phyloP scores from a whole-genome alignment of 139 green algal genomes.

The Closterium sp. region DNA sequence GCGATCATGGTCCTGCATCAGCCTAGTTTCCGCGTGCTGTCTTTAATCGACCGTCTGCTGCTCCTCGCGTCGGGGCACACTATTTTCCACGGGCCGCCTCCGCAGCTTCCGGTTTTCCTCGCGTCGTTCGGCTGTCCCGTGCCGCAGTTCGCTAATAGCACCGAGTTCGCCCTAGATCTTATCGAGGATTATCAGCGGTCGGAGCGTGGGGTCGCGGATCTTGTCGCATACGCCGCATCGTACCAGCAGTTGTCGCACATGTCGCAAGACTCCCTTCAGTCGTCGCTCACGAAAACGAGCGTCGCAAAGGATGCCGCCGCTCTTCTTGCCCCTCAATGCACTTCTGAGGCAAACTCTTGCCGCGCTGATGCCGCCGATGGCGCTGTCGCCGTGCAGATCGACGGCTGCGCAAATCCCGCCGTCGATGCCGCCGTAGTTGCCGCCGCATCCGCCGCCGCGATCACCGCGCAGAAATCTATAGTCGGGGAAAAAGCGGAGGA shows the following conservation, averaged over 20 bases:
- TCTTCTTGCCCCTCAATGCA: neutral
- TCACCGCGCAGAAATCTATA: neutral
- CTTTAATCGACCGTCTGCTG: conserved; percentile 36
- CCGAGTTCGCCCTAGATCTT: conserved; percentile 50
- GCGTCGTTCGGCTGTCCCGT: conserved; percentile 33
- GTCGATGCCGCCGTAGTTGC: neutral
- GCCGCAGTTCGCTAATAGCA: conserved; percentile 34
- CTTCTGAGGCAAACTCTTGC: neutral
- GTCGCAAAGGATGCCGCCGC: neutral
- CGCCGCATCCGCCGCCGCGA: neutral
- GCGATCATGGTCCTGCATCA: conserved; percentile 93
- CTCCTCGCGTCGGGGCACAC: conserved; percentile 55
- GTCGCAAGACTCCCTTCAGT: neutral
- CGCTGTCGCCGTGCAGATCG: neutral
- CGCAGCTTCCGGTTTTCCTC: conserved; percentile 50
- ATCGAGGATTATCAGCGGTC: neutral
- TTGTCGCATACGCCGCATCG: neutral
- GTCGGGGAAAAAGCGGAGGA: neutral
- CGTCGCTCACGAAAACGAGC: neutral
- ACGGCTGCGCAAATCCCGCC: neutral
- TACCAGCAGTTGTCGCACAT: neutral
- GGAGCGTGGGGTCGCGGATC: neutral
- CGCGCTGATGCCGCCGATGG: neutral
- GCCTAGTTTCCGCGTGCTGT: conserved; percentile 62
- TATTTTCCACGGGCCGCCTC: conserved; percentile 26